Evolutionary conservation across 345 rosid species (phyloP).

Genomic region (Dovyalis caffra): DNA sequence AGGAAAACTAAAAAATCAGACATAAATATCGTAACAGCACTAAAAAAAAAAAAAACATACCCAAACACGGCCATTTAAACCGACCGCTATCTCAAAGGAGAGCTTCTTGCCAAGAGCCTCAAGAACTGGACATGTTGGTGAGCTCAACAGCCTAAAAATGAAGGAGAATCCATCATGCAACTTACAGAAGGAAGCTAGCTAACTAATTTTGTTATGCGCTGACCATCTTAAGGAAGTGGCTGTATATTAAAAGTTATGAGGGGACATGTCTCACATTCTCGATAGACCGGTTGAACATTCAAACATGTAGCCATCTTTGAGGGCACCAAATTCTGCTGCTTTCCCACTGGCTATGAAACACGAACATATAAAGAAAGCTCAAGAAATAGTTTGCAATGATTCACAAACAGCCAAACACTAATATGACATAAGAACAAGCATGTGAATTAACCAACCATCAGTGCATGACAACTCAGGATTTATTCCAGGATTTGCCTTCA

Average conservation of each 20-base stretch:
- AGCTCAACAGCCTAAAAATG: conserved; percentile 58
- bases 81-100: conserved; percentile 76
- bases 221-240: neutral
- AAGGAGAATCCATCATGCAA: conserved; percentile 1
- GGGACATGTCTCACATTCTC: conserved; percentile 53
- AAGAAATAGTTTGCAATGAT: neutral
- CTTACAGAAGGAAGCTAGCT: neutral
- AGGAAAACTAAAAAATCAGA: neutral
- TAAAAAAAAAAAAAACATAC: conserved; percentile 30
- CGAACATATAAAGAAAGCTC: conserved; percentile 7
- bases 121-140: conserved; percentile 73
- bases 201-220: neutral
- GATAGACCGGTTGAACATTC: conserved; percentile 82
- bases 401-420: neutral
- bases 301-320: conserved; percentile 76
- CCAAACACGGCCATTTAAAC: conserved; percentile 81
- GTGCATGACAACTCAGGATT: conserved; percentile 73
- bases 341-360: conserved; percentile 62
- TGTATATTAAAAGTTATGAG: neutral
- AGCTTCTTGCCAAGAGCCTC: conserved; percentile 77
- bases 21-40: neutral
- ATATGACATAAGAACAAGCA: conserved; percentile 3
- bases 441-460: conserved; percentile 47
- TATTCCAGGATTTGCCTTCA: conserved; percentile 70
- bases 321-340: conserved; percentile 73